Evolutionary conservation across 2,329 filamentous ascomycete genomes (phyloP), one percentile per base, ranked within the genome.

Genomic region (Aspergillus sp.): DNA sequence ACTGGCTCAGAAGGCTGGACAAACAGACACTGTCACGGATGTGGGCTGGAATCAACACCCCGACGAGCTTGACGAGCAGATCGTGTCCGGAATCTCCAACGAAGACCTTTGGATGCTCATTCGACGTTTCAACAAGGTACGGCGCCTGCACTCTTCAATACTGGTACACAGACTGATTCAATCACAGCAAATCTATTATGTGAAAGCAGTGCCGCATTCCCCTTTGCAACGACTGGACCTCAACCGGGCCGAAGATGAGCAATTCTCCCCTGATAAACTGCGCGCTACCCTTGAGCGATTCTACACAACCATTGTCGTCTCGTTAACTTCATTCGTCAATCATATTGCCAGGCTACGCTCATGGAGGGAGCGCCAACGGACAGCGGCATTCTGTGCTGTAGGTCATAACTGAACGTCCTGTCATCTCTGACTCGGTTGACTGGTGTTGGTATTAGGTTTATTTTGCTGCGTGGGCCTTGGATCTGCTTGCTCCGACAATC

Each of bases 201-300:
- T 95, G 66, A 91, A 90, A 72, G 86, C 89, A 27, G 85, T 88
- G 8, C 77, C 83, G 0, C 74, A 82, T 51, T 75, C 85, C 7
- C 82, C 85, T 1, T 83, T 89, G 1, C 90, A 89, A 5, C 86
- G 87, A 13, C 78, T 96, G 39, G 91, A 96, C 73, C 82, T 96
- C 60, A 91, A 92, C 66, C 88, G 91, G 58, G 88, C 90, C 4
- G 88, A 92, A 41, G 88, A 94, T 57, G 91, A 95, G 66, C 89
- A 93, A 59, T 95, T 95, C 73, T 91, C 89, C 0, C 91, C 91
- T 0, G 91, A 95, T 70, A 95, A 95, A 77, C 79, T 96, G 48
- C 84, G 91, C 10, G 86, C 88, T 2, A 92, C 90, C 56, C 73
- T 95, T 3, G 92, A 96, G 75, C 83, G 92, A 13, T 78, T 95